Evolutionary conservation across 345 rosid genomes (phyloP).

Genomic region (Conringia planisiliqua): DNA sequence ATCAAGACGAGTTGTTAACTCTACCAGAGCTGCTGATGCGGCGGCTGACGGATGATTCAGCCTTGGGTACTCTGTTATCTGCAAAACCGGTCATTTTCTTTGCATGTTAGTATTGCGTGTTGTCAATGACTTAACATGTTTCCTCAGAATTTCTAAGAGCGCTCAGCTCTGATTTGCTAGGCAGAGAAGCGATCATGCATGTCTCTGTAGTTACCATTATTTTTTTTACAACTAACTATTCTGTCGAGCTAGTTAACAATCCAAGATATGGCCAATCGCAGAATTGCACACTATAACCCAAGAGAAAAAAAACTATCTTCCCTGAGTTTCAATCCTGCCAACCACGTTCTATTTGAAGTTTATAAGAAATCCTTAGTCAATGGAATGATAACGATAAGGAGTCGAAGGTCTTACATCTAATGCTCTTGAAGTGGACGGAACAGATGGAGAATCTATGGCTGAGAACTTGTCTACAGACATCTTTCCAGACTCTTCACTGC

Average conservation of each 20-base stretch:
- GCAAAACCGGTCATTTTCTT: constrained; percentile 24
- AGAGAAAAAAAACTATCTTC: neutral
- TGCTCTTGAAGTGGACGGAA: constrained; percentile 76
- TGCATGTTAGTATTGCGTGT: neutral
- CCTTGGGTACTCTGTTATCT: constrained; percentile 77
- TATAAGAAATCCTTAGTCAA: neutral
- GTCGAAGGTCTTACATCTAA: constrained; percentile 54
- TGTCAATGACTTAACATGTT: neutral
- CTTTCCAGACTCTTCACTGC: constrained; percentile 63
- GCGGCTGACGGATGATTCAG: constrained; percentile 53
- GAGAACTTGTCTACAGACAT: constrained; percentile 62
- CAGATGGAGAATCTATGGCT: constrained; percentile 60
- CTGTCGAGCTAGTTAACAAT: neutral
- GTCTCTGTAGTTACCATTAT: neutral
- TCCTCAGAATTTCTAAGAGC: neutral
- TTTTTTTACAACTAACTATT: neutral
- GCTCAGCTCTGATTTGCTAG: neutral
- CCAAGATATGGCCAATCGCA: neutral
- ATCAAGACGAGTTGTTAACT: constrained; percentile 93
- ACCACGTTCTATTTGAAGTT: neutral
- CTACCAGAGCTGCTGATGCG: constrained; percentile 86
- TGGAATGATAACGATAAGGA: neutral
- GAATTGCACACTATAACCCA: neutral
- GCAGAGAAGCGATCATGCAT: neutral
- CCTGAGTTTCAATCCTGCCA: neutral